Conservation (phyloP, 148 eudicot genomes). For the Vaccinium myrtillus region DNA sequence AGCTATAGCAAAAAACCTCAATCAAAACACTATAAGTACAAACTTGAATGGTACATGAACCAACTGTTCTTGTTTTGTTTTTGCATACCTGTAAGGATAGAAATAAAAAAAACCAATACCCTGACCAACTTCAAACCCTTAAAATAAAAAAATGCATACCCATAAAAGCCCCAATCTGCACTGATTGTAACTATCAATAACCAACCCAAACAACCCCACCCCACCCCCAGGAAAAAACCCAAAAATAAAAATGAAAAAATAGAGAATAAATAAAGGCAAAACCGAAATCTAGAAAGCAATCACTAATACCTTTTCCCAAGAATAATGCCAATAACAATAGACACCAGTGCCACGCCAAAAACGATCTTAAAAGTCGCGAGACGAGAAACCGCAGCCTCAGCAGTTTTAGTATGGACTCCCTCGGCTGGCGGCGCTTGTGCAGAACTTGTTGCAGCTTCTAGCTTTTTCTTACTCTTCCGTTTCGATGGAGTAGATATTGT, state of each 20-base stretch:
- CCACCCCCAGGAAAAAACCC: not conserved
- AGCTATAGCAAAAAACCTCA: not conserved
- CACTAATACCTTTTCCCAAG: conserved; percentile 76
- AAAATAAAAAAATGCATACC: not conserved
- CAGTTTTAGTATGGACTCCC: conserved; percentile 26
- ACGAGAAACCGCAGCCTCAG: conserved; percentile 50
- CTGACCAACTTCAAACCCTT: conserved; percentile 1
- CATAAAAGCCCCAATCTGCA: not conserved
- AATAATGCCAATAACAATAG: conserved; percentile 74
- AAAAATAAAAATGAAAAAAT: not conserved
- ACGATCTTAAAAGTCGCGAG: conserved; percentile 51
- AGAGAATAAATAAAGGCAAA: not conserved
- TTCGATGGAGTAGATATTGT: conserved; percentile 49
- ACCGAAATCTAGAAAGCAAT: conserved; percentile 15
- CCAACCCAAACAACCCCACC: not conserved
- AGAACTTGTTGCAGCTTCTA: conserved; percentile 39
- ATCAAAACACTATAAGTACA: not conserved
- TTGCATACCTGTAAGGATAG: not conserved
- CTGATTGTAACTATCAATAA: not conserved
- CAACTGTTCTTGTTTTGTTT: not conserved
- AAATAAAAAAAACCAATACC: conserved; percentile 1
- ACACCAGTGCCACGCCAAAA: conserved; percentile 77
- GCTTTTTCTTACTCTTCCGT: conserved; percentile 68
- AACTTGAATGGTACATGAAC: not conserved
- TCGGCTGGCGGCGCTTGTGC: conserved; percentile 40